phyloP scores from a whole-genome alignment of 805 yeast species.

The Candida xyloterini region DNA sequence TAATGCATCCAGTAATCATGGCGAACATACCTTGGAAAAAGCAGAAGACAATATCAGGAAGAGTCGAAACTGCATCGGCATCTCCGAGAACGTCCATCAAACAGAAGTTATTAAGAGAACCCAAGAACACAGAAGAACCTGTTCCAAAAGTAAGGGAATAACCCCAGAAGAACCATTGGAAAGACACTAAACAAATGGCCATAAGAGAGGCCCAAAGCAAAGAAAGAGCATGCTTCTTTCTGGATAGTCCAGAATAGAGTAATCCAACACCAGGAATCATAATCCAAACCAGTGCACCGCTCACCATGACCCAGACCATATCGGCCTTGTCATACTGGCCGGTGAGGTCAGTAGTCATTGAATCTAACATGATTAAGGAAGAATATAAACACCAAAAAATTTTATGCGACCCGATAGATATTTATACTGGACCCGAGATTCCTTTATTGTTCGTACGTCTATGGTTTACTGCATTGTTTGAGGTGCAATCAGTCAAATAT shows the following conservation, averaged over 20 bases:
- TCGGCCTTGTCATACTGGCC: conserved; percentile 67
- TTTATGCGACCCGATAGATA: conserved; percentile 4
- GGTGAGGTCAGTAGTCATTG: conserved; percentile 69
- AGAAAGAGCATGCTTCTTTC: conserved; percentile 95
- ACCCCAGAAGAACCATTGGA: conserved; percentile 99
- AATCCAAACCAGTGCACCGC: conserved; percentile 85
- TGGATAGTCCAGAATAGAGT: conserved; percentile 86
- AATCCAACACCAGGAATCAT: conserved; percentile 97
- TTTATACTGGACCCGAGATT: conserved; percentile 2
- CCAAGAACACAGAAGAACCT: conserved; percentile 60
- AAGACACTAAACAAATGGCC: conserved; percentile 76
- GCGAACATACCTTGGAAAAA: conserved; percentile 98
- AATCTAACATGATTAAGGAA: conserved; percentile 37
- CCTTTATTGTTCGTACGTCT: not conserved
- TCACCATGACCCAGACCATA: conserved; percentile 80
- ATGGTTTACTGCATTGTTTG: not conserved
- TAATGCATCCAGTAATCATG: conserved; percentile 83
- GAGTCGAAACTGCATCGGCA: conserved; percentile 58
- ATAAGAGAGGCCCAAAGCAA: conserved; percentile 91
- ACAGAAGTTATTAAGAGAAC: conserved; percentile 77
- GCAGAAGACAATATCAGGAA: conserved; percentile 91
- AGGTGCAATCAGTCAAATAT: conserved; percentile 1
- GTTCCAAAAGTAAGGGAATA: conserved; percentile 77
- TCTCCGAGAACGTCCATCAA: conserved; percentile 80
- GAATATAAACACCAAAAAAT: not conserved